A percentile compares a stretch with the other conserved stretches of the same genome.
These are phyloP conservation scores for Suillus placidus DNA, from an alignment of 768 basidiomycete genomes.

Conservation along the genomic window DNA sequence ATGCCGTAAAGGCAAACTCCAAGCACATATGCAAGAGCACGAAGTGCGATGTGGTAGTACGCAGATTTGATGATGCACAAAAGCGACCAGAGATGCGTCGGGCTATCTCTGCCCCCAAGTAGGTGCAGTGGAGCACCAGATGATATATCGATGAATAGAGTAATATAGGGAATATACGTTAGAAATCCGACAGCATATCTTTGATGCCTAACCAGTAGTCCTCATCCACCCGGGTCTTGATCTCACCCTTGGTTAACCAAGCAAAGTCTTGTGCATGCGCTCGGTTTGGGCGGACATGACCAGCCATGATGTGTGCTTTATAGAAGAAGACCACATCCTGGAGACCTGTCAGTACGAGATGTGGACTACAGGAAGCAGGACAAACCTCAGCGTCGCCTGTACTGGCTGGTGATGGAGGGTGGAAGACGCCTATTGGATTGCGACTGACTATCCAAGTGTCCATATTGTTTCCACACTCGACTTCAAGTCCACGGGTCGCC, in stretches of 20 bases:
- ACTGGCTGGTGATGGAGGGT: slow-evolving; percentile 43
- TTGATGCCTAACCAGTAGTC: slow-evolving; percentile 78
- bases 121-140: not conserved
- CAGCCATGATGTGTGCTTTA: slow-evolving; percentile 91
- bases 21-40: slow-evolving; percentile 89
- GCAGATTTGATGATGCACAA: slow-evolving; percentile 89
- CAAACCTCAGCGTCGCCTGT: slow-evolving; percentile 38
- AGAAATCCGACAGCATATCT: slow-evolving; percentile 76
- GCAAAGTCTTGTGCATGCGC: slow-evolving; percentile 73
- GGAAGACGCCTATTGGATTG: slow-evolving; percentile 82
- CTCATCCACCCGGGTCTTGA: slow-evolving; percentile 64
- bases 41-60: slow-evolving; percentile 85
- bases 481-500: slow-evolving; percentile 68
- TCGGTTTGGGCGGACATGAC: slow-evolving; percentile 69
- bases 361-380: not conserved
- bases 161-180: slow-evolving; percentile 17
- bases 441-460: slow-evolving; percentile 94
- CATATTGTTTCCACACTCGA: slow-evolving; percentile 80
- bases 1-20: slow-evolving; percentile 68
- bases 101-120: slow-evolving; percentile 49
- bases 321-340: slow-evolving; percentile 86
- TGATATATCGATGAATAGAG: not conserved
- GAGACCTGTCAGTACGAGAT: slow-evolving; percentile 6
- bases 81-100: slow-evolving; percentile 61
- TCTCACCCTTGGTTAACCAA: slow-evolving; percentile 94